These are phyloP conservation scores for Cenococcum geophilum DNA, from an alignment of 495 filamentous ascomycete genomes.

Conservation along the genomic window DNA sequence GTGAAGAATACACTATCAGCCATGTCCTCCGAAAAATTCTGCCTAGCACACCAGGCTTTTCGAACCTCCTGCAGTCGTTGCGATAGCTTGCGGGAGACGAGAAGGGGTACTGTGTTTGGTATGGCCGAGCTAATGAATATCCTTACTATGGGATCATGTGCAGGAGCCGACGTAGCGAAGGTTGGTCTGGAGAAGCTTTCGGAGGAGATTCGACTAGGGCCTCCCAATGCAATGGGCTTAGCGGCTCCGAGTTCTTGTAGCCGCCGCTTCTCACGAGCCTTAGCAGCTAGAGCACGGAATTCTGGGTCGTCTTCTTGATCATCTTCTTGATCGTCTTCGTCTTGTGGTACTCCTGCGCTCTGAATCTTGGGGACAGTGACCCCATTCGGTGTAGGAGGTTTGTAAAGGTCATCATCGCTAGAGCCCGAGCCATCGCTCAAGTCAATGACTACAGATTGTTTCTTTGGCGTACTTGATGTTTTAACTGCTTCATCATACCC, in stretches of 20 bases:
- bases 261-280: conserved; percentile 14
- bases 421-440: conserved; percentile 7
- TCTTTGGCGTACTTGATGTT: not conserved
- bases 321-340: conserved; percentile 11
- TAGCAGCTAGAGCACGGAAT: conserved; percentile 5
- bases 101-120: conserved; percentile 52
- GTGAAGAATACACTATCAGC: conserved; percentile 61
- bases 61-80: conserved; percentile 61
- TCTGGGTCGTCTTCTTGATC: conserved; percentile 23
- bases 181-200: not conserved
- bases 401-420: conserved; percentile 9
- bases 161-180: conserved; percentile 2
- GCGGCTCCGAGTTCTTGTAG: conserved; percentile 1
- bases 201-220: not conserved
- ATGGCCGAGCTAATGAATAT: conserved; percentile 71
- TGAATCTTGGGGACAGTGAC: not conserved
- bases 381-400: no score
- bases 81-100: conserved; percentile 60
- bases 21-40: conserved; percentile 46
- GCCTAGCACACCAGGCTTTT: conserved; percentile 59
- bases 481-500: not conserved
- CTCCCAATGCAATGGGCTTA: not conserved
- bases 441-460: not conserved
- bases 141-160: conserved; percentile 48
- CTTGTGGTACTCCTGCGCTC: not conserved